Evolutionary conservation across 1,284 basidiomycete species (phyloP), one percentile per base, ranked within the genome.

Genomic region (Ganoderma leucocontextum): DNA sequence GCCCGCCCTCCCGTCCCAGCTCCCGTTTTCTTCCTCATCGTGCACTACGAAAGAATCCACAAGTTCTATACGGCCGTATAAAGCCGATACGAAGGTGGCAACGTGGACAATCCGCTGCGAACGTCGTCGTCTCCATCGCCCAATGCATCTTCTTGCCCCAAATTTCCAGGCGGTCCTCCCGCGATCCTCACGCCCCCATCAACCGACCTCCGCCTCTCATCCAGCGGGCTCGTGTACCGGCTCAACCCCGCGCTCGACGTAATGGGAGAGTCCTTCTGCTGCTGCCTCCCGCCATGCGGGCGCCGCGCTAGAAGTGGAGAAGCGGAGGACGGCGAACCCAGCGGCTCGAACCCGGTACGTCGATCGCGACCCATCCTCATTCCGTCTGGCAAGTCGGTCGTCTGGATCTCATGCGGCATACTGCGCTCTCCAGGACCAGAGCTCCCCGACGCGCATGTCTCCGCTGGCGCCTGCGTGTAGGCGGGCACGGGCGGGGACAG

Each of bases 181-280:
- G 25, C 39, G 17, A 60, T 9, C 22, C 59, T 39, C 39, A 60
- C 59, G 39, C 59, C 59, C 17, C 59, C 59, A 25, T 60, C 59
- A 10, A 60, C 10, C 25, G 59, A 60, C 8, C 59, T 44, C 17
- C 39, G 25, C n/a, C 59, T 38, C 22, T 42, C 41, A 2, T 29
- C 39, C 12, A 29, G 25, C 39, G 38, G 25, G 33, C 29, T 55
- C 25, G 9, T 1, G 22, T 17, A 22, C 3, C 38, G 8, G 39
- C 59, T 22, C 38, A 5, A n/a, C 35, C 36, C 36, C 47, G n/a
- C 7, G 9, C n/a, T 29, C 12, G 58, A 38, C 1, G 58, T 10
- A 25, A 22, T 4, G 17, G 38, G n/a, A 5, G 38, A 29, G 19
- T 17, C 4, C 4, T 39, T 60, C 15, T 29, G 15, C 12, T 3